Percentiles rank a stretch among this genome's conserved stretches.
These are phyloP conservation scores for Arthrobotrys entomopaga DNA, from an alignment of 2,329 filamentous ascomycete genomes.

Conservation along the genomic window DNA sequence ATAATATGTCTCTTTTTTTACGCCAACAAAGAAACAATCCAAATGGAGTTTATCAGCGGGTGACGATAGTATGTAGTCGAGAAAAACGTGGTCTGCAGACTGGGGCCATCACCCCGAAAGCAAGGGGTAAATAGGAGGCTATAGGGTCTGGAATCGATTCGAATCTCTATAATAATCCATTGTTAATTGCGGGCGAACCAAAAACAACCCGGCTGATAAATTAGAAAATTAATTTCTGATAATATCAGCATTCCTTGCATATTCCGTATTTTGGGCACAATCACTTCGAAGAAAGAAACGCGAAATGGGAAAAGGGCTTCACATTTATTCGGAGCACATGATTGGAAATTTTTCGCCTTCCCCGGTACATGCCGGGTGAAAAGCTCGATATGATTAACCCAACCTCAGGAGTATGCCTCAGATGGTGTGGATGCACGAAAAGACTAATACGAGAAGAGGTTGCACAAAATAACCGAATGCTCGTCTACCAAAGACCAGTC, in stretches of 20 bases:
- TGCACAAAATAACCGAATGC: constrained; percentile 48
- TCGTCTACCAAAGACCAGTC: constrained; percentile 40
- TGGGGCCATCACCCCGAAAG: constrained; percentile 42
- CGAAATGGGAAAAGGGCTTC: neutral
- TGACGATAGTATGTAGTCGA: neutral
- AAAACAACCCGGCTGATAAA: constrained; percentile 37
- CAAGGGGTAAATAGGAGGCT: constrained; percentile 18
- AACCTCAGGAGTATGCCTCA: constrained; percentile 30
- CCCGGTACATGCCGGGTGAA: constrained; percentile 28
- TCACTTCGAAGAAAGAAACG: neutral
- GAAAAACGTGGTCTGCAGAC: constrained; percentile 49
- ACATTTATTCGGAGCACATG: constrained; percentile 26
- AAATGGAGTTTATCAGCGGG: constrained; percentile 19
- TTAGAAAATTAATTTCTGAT: constrained; percentile 53
- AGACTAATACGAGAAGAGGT: constrained; percentile 30
- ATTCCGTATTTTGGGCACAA: constrained; percentile 24
- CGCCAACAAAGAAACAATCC: constrained; percentile 24
- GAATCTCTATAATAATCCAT: constrained; percentile 27
- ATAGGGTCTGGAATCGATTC: constrained; percentile 28
- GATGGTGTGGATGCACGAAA: too few relatives aligned
- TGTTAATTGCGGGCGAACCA: constrained; percentile 31
- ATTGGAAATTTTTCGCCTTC: constrained; percentile 16
- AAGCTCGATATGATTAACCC: constrained; percentile 8
- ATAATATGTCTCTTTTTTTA: neutral
- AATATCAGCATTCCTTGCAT: constrained; percentile 45